A percentile compares a stretch with the other conserved stretches of the same genome.
Conservation (phyloP, 805 yeast genomes). For the Brettanomyces bruxellensis region DNA sequence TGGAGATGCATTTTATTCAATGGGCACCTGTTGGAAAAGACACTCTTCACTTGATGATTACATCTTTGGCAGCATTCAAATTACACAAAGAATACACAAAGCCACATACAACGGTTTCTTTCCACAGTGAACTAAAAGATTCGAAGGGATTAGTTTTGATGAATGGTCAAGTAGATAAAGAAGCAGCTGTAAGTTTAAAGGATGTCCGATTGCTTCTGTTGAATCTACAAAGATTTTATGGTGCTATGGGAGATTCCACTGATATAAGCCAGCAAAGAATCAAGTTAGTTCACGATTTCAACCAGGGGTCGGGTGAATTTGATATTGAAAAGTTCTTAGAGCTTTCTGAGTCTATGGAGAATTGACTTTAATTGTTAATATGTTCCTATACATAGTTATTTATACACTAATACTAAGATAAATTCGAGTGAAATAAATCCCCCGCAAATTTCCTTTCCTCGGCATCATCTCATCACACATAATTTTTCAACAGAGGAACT, state of each 20-base stretch:
- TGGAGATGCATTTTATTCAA: constrained; percentile 85
- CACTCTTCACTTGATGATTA: constrained; percentile 83
- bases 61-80: constrained; percentile 87
- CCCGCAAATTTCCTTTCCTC: too few species aligned
- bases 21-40: constrained; percentile 84
- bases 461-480: too few species aligned
- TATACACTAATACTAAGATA: background rate
- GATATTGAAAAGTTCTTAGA: constrained; percentile 56
- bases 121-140: constrained; percentile 67
- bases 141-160: constrained; percentile 62
- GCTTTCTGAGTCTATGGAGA: constrained; percentile 67
- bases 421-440: too few species aligned
- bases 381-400: background rate
- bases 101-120: constrained; percentile 86
- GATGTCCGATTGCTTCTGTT: constrained; percentile 74
- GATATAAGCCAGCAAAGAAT: constrained; percentile 39
- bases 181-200: constrained; percentile 52
- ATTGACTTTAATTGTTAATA: constrained; percentile 7
- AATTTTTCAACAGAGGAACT: too few species aligned
- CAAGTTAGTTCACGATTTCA: constrained; percentile 57
- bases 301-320: constrained; percentile 59
- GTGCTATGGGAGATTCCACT: constrained; percentile 45
- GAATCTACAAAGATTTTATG: constrained; percentile 77
- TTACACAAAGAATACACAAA: constrained; percentile 85
- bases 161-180: constrained; percentile 78